Evolutionary conservation across 2,329 filamentous ascomycete species (phyloP).

Genomic region (Pseudonectria foliicola): DNA sequence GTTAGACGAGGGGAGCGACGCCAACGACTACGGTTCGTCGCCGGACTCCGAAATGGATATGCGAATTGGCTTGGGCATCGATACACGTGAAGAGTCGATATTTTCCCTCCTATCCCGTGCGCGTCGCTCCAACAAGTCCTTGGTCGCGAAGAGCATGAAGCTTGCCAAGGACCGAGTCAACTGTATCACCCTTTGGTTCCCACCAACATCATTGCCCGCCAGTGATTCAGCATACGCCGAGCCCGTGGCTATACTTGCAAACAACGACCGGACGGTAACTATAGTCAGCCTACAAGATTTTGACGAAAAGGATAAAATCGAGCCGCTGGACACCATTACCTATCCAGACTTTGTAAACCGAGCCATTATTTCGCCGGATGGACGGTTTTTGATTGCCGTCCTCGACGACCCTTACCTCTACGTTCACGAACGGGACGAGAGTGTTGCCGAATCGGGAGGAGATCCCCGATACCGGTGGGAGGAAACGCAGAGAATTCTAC

Average conservation of each 20-base stretch:
- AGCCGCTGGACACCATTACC: slow-evolving; percentile 61
- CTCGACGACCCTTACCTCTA: slow-evolving; percentile 84
- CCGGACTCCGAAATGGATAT: slow-evolving; percentile 28
- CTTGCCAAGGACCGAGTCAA: slow-evolving; percentile 57
- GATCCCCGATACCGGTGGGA: slow-evolving; percentile 41
- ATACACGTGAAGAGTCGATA: slow-evolving; percentile 28
- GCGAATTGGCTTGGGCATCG: slow-evolving; percentile 24
- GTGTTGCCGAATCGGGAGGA: slow-evolving; percentile 26
- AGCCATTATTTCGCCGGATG: slow-evolving; percentile 87
- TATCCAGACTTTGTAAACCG: slow-evolving; percentile 89
- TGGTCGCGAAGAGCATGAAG: slow-evolving; percentile 44
- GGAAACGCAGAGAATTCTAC: slow-evolving; percentile 42
- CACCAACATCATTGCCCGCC: slow-evolving; percentile 28
- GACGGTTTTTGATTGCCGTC: slow-evolving; percentile 70
- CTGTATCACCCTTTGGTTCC: slow-evolving; percentile 59
- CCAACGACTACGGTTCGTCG: slow-evolving; percentile 16
- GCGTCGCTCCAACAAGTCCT: slow-evolving; percentile 34
- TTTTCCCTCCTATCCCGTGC: slow-evolving; percentile 32
- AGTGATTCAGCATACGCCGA: slow-evolving; percentile 36
- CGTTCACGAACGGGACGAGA: slow-evolving; percentile 58
- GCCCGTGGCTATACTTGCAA: slow-evolving; percentile 67
- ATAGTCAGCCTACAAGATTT: slow-evolving; percentile 70
- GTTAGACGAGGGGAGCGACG: slow-evolving; percentile 37
- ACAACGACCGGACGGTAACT: slow-evolving; percentile 86
- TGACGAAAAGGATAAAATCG: slow-evolving; percentile 32